Evolutionary conservation across 2,329 filamentous ascomycete genomes (phyloP).

Genomic region (Claviceps fusiformis): DNA sequence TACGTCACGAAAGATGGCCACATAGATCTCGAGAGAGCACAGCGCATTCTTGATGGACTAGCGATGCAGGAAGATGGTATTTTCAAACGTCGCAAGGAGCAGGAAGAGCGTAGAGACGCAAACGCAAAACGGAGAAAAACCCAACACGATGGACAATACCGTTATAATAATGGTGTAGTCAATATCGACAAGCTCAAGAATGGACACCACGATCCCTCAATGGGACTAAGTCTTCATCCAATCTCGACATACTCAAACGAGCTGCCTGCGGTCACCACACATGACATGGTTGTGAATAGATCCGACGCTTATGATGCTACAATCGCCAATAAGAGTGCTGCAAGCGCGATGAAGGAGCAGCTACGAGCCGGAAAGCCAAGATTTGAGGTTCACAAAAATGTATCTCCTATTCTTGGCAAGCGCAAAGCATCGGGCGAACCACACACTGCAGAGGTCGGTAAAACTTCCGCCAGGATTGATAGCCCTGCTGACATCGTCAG

Average conservation of each 20-base stretch:
- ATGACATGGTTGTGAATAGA: conserved; percentile 78
- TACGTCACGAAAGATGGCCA: conserved; percentile 93
- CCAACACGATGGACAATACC: conserved; percentile 38
- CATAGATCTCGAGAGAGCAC: conserved; percentile 74
- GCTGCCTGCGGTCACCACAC: conserved; percentile 50
- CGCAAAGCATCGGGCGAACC: conserved; percentile 47
- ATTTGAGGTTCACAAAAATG: conserved; percentile 14
- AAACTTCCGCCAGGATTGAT: conserved; percentile 21
- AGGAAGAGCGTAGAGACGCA: conserved; percentile 71
- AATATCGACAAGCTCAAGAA: conserved; percentile 11
- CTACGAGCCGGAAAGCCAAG: conserved; percentile 36
- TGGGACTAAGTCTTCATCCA: conserved; percentile 20
- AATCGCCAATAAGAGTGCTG: conserved; percentile 84
- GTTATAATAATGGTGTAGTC: background rate
- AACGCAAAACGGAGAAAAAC: conserved; percentile 66
- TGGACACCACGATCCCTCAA: conserved; percentile 21
- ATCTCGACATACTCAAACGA: conserved; percentile 40
- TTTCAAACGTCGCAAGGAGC: conserved; percentile 75
- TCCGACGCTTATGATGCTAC: conserved; percentile 54
- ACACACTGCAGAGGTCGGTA: conserved; percentile 5
- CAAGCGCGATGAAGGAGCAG: conserved; percentile 72
- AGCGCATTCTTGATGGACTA: conserved; percentile 75
- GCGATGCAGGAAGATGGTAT: conserved; percentile 90
- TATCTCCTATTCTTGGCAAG: conserved; percentile 49
- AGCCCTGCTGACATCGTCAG: conserved; percentile 67